phyloP scores from a whole-genome alignment of 805 yeast species.

The Peterozyma xylosa region DNA sequence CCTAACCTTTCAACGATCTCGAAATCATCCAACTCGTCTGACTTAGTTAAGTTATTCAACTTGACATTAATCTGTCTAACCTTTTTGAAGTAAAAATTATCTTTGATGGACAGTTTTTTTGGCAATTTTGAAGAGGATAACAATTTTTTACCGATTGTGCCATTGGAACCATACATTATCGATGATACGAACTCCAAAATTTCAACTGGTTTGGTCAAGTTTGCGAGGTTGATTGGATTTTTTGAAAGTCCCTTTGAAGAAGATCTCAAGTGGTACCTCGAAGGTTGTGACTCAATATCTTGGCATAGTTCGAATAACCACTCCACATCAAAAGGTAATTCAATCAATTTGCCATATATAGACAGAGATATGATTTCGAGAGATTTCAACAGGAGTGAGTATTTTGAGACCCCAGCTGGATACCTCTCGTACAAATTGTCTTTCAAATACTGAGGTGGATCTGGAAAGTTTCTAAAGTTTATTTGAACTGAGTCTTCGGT shows the following conservation, averaged over 20 bases:
- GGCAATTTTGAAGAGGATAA: conserved; percentile 15
- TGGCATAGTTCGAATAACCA: conserved; percentile 33
- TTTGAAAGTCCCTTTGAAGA: conserved; percentile 12
- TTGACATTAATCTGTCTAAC: not conserved
- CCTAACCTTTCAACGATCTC: not conserved
- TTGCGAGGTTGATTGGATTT: conserved; percentile 11
- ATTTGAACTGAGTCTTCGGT: conserved; percentile 21
- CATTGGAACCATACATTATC: conserved; percentile 16
- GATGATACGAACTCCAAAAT: conserved; percentile 14
- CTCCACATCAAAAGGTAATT: conserved; percentile 18
- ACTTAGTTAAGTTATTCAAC: not conserved
- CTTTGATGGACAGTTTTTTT: conserved; percentile 10
- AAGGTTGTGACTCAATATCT: conserved; percentile 38
- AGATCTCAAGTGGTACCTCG: conserved; percentile 37
- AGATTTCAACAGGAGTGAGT: conserved; percentile 31
- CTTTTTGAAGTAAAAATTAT: conserved; percentile 1
- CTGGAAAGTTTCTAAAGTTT: conserved; percentile 32
- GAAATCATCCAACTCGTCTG: not conserved
- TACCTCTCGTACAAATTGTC: conserved; percentile 33
- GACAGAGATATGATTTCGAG: conserved; percentile 28
- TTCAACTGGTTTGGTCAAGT: conserved; percentile 5
- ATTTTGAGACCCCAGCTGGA: conserved; percentile 48
- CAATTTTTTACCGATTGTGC: conserved; percentile 9
- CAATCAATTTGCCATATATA: conserved; percentile 29
- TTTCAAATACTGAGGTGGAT: conserved; percentile 30